These are phyloP conservation scores for Quercus alba DNA, from an alignment of 306 rosid genomes.

Conservation along the genomic window DNA sequence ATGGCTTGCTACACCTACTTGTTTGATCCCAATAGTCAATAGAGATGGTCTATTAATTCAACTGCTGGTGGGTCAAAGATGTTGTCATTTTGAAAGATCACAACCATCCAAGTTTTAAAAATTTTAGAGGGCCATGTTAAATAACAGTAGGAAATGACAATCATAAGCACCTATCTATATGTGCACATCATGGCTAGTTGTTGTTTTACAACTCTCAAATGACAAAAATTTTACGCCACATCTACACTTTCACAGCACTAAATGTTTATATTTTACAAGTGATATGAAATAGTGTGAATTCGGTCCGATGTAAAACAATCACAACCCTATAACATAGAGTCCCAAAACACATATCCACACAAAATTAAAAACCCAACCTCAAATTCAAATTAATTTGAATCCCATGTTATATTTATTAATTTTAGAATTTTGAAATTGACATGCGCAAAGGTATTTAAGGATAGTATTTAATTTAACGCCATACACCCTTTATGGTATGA, in stretches of 20 bases:
- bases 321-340: slow-evolving; percentile 6
- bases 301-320: no score
- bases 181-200: slow-evolving; percentile 24
- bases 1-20: slow-evolving; percentile 60
- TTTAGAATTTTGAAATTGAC: no score
- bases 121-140: slow-evolving; percentile 45
- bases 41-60: slow-evolving; percentile 72
- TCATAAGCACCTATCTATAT: slow-evolving; percentile 47
- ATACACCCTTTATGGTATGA: slow-evolving; percentile 6
- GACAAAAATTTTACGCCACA: no score
- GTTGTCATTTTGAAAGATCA: slow-evolving; percentile 38
- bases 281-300: no score
- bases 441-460: not conserved
- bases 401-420: not conserved
- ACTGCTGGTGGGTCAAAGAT: slow-evolving; percentile 82
- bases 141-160: slow-evolving; percentile 33
- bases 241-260: no score
- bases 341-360: slow-evolving; percentile 29
- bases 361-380: no score
- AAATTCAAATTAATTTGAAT: not conserved
- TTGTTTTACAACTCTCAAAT: no score
- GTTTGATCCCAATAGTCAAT: slow-evolving; percentile 45
- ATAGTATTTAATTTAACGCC: slow-evolving; percentile 7
- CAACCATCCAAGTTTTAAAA: slow-evolving; percentile 41
- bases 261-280: no score